Conservation (phyloP, 768 basidiomycete species). For the Tricholoma flavovirens region DNA sequence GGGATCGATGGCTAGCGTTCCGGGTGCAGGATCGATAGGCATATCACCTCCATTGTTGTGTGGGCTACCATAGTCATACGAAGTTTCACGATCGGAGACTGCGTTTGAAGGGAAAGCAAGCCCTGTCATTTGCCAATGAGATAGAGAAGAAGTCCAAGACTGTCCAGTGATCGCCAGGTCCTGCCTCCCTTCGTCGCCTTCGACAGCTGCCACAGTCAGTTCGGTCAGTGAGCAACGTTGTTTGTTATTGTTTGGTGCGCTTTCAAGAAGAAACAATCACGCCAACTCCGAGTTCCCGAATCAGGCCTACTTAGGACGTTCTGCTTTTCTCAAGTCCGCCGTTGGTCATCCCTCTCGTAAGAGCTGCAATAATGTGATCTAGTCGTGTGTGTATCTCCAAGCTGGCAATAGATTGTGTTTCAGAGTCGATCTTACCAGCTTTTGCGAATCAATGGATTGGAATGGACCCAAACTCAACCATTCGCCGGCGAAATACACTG, state of each 20-base stretch:
- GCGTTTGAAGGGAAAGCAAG: slow-evolving; percentile 49
- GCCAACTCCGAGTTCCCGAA: not conserved
- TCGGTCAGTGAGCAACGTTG: slow-evolving; percentile 1
- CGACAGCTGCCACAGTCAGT: not conserved
- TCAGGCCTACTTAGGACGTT: no score
- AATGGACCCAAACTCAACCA: no score
- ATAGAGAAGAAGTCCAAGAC: slow-evolving; percentile 2
- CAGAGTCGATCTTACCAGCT: no score
- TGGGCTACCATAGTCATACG: slow-evolving; percentile 57
- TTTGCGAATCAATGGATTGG: no score
- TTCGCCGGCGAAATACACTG: no score
- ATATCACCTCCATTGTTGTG: slow-evolving; percentile 57
- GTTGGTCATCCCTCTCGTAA: no score
- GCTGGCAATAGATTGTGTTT: no score
- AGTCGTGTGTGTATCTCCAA: no score
- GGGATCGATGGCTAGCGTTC: slow-evolving; percentile 47
- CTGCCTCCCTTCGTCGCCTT: not conserved
- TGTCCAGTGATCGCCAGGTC: not conserved
- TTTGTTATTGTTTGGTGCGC: slow-evolving; percentile 2
- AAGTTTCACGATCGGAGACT: slow-evolving; percentile 46
- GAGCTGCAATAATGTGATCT: no score
- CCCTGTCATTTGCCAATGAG: slow-evolving; percentile 46
- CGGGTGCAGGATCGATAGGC: slow-evolving; percentile 78
- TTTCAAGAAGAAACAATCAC: not conserved
- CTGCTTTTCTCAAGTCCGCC: not conserved